These are phyloP conservation scores for Dictyostelium purpureum DNA, from an alignment of 78 protist species.

Conservation along the genomic window DNA sequence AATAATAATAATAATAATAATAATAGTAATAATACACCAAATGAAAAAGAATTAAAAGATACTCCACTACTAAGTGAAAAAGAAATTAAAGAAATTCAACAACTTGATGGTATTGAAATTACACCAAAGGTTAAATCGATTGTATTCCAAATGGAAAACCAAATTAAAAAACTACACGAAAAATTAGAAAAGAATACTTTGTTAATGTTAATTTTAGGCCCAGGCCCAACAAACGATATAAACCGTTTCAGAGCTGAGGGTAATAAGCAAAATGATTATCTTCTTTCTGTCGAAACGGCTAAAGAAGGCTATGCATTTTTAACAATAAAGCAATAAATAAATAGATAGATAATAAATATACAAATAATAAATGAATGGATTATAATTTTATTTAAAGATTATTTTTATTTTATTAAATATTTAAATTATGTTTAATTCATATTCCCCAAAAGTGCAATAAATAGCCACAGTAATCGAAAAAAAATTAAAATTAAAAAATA, in stretches of 20 bases:
- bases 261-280: constrained; percentile 6
- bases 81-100: neutral
- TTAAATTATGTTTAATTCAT: neutral
- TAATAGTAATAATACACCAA: neutral
- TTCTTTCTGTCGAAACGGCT: neutral
- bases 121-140: neutral
- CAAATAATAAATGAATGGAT: neutral
- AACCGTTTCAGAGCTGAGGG: constrained; percentile 11
- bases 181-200: constrained; percentile 20
- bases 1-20: no score
- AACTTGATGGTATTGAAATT: constrained; percentile 12
- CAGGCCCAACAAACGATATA: constrained; percentile 58
- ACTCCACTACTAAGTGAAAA: neutral
- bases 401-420: no score
- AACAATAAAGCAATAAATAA: constrained; percentile 1
- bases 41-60: neutral
- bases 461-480: no score
- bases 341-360: neutral
- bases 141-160: neutral
- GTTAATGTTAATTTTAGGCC: constrained; percentile 31
- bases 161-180: constrained; percentile 12
- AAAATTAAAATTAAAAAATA: no score
- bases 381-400: no score
- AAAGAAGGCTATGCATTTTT: constrained; percentile 60
- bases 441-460: neutral